Base-by-base conservation (phyloP, 352 stramenopile genomes). In the Phytophthora capsici region DNA sequence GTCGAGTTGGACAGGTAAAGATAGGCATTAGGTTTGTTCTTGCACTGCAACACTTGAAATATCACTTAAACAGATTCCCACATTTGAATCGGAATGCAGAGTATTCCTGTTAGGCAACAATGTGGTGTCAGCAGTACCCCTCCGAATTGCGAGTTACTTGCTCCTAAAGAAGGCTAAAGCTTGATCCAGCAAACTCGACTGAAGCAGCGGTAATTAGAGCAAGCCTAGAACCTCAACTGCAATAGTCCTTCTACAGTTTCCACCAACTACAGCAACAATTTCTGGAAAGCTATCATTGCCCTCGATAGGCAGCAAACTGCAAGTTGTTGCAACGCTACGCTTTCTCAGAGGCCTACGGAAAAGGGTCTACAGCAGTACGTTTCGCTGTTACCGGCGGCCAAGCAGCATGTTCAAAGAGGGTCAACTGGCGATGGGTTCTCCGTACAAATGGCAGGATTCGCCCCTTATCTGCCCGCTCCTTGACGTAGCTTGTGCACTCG, bases 401-500 rank as follows among this genome's bases (percentile, higher is more conserved):
- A 25, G 25, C 17, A 17, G 20, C 54, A 34, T 37, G 41, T 45
- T 51, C 53, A 61, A 54, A 49, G 36, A 65, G n/a, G 16, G 36
- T 20, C 38, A n/a, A 4, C 17, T 19, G 14, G 38, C 52, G 52
- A 60, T 52, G 52, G 56, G 32, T 28, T 17, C 28, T 32, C 40
- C 32, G 17, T 55, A 59, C 52, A 59, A 51, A 50, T 62, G 34
- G 48, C 34, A 46, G 48, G 30, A 5, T 34, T 54, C 12, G 58
- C 32, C 58, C 32, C 40, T 43, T 67, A 67, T 55, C 25, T 62
- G 59, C 13, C 43, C 59, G 30, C 59, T 28, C 23, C 37, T 67
- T 66, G 58, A 55, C 32, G 41, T 66, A 19, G 44, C 46, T 64
- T 46, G 17, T 64, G 37, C 46, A 9, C 14, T 64, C 57, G 57